phyloP scores from a whole-genome alignment of 2,329 filamentous ascomycete species.

The Escovopsis sp. region DNA sequence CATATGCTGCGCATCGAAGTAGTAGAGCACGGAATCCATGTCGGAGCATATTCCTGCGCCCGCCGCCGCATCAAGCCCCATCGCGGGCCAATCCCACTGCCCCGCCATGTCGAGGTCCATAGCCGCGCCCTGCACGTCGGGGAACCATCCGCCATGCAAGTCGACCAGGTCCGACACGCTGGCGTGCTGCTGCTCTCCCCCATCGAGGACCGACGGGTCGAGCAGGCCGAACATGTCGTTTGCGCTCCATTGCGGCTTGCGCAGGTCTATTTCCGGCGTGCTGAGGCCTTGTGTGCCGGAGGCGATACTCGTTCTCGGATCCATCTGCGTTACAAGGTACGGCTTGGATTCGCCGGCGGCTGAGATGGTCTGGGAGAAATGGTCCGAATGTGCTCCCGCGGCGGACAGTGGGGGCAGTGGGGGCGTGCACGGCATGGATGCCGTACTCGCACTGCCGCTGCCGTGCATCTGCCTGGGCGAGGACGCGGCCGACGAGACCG shows the following conservation, averaged over 20 bases:
- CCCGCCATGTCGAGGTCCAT: constrained; percentile 17
- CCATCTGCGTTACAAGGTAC: constrained; percentile 8
- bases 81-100: constrained; percentile 17
- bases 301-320: constrained; percentile 6
- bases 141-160: constrained; percentile 15
- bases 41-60: constrained; percentile 7
- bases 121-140: constrained; percentile 13
- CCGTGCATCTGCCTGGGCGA: constrained; percentile 6
- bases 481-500: constrained; percentile 7
- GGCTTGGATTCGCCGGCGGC: constrained; percentile 5
- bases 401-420: not conserved
- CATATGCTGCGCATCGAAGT: constrained; percentile 9
- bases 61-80: constrained; percentile 4
- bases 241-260: constrained; percentile 13
- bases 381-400: constrained; percentile 4
- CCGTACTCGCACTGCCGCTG: not conserved
- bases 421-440: constrained; percentile 10
- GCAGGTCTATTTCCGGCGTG: constrained; percentile 9
- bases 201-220: constrained; percentile 9
- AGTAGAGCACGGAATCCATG: constrained; percentile 11
- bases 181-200: constrained; percentile 9
- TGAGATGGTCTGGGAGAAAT: constrained; percentile 7
- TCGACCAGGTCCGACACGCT: constrained; percentile 11
- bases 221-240: constrained; percentile 12
- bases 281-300: constrained; percentile 11